A percentile compares a stretch with the other conserved stretches of the same genome.
Evolutionary conservation across 2,329 filamentous ascomycete species (phyloP).

Genomic region (Colletotrichum theobromicola): DNA sequence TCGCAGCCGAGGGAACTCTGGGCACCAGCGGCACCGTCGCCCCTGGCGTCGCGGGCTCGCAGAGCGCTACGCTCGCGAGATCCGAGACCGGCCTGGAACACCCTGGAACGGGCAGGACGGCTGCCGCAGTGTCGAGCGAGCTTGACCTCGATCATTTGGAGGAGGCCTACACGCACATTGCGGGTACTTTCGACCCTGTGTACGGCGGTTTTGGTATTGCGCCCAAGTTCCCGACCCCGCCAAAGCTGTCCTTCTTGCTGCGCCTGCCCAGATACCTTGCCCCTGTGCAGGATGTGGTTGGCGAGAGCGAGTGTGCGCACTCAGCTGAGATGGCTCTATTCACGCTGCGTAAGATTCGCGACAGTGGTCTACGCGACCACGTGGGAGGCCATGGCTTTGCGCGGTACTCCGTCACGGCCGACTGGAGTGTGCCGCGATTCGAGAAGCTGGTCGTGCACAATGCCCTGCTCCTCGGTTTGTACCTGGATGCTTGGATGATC

Average conservation of each 20-base stretch:
- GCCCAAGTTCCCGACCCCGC: conserved; percentile 90
- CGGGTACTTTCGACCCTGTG: conserved; percentile 76
- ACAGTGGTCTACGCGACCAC: conserved; percentile 61
- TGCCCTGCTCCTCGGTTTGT: conserved; percentile 81
- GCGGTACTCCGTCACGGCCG: conserved; percentile 85
- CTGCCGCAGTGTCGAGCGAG: conserved; percentile 59
- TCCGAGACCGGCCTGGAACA: conserved; percentile 29
- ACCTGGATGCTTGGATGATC: conserved; percentile 83
- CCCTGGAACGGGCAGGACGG: conserved; percentile 3
- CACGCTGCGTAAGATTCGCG: conserved; percentile 76
- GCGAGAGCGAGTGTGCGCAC: conserved; percentile 74
- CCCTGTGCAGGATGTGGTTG: conserved; percentile 86
- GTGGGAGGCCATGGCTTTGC: conserved; percentile 59
- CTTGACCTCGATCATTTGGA: conserved; percentile 91
- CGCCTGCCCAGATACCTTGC: conserved; percentile 73
- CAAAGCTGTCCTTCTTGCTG: conserved; percentile 83
- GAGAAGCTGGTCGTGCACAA: conserved; percentile 98
- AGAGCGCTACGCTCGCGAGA: conserved; percentile 3
- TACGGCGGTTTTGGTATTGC: conserved; percentile 82
- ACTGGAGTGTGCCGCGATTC: conserved; percentile 96
- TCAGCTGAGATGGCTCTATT: conserved; percentile 81
- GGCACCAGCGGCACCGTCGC: conserved; percentile 42
- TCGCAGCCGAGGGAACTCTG: conserved; percentile 85
- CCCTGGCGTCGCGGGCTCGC: conserved; percentile 20
- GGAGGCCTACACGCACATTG: conserved; percentile 84